Conservation (phyloP, 345 rosid genomes). For the Gynandropsis gynandra region DNA sequence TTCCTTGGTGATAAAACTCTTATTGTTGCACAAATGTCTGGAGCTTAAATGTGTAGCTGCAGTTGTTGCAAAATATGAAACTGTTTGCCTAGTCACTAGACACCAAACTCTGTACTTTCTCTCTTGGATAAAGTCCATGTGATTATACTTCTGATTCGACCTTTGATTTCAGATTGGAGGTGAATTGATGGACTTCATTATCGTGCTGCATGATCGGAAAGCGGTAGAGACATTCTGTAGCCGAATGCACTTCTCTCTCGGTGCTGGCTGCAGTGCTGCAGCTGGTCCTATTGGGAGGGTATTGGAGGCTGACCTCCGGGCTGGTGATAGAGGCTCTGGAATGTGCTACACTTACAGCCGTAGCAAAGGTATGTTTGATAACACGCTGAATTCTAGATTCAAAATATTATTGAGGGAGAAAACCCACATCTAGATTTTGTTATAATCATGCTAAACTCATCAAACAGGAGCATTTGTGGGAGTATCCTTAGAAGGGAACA, state of each 20-base stretch:
- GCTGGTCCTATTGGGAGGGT: constrained; percentile 99
- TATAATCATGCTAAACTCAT: not conserved
- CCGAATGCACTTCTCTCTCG: constrained; percentile 89
- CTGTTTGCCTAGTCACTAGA: not conserved
- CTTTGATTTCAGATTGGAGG: constrained; percentile 63
- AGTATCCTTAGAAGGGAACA: constrained; percentile 85
- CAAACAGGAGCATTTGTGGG: constrained; percentile 93
- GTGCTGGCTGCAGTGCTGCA: constrained; percentile 97
- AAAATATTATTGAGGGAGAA: not conserved
- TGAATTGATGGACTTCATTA: constrained; percentile 90
- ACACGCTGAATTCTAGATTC: not conserved
- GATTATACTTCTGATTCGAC: no score
- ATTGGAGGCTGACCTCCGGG: constrained; percentile 88
- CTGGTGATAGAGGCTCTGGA: constrained; percentile 89
- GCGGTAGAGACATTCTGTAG: constrained; percentile 97
- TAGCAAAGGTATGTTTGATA: constrained; percentile 63
- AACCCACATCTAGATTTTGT: no score
- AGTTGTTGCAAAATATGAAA: not conserved
- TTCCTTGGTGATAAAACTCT: no score
- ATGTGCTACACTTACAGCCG: constrained; percentile 94
- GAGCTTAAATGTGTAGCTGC: not conserved
- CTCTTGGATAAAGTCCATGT: not conserved
- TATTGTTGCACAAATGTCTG: not conserved
- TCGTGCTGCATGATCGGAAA: constrained; percentile 80
- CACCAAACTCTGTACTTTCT: not conserved